These are phyloP conservation scores for Hippophae rhamnoides DNA, from an alignment of 306 rosid genomes.

Conservation along the genomic window DNA sequence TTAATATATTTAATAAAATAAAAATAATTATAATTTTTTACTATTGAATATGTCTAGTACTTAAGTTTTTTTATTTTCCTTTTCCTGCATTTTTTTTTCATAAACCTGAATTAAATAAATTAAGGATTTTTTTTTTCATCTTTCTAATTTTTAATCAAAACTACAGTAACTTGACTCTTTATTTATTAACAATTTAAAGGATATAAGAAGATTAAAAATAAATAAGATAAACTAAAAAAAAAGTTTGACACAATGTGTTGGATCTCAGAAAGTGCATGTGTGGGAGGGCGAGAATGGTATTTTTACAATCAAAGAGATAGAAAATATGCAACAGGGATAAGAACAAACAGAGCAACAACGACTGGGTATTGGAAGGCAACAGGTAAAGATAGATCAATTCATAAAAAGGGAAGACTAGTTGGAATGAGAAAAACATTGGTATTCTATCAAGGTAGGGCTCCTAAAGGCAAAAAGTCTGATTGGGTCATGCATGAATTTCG, in stretches of 20 bases:
- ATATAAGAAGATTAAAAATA: too few relatives aligned
- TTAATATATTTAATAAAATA: too few relatives aligned
- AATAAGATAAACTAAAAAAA: not conserved
- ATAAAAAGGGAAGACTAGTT: conserved; percentile 45
- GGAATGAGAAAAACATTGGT: conserved; percentile 94
- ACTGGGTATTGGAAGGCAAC: conserved; percentile 97
- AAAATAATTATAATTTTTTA: too few relatives aligned
- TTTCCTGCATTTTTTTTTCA: too few relatives aligned
- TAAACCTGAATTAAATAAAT: too few relatives aligned
- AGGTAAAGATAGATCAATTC: conserved; percentile 67
- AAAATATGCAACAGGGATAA: conserved; percentile 71
- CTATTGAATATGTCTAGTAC: too few relatives aligned
- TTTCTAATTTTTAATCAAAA: too few relatives aligned
- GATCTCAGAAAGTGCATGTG: conserved; percentile 55
- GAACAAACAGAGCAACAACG: conserved; percentile 88
- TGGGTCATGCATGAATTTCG: conserved; percentile 98
- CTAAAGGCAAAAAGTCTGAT: conserved; percentile 75
- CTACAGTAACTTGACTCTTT: too few relatives aligned
- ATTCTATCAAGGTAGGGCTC: conserved; percentile 94
- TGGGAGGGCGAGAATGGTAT: conserved; percentile 93
- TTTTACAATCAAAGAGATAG: conserved; percentile 77
- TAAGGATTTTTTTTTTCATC: too few relatives aligned
- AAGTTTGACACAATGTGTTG: not conserved
- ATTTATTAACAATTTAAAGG: too few relatives aligned
- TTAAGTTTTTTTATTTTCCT: too few relatives aligned